Percentiles rank a stretch among this genome's conserved stretches.
Conservation (phyloP, 2,329 filamentous ascomycete genomes). For the Sporothrix inflata region DNA sequence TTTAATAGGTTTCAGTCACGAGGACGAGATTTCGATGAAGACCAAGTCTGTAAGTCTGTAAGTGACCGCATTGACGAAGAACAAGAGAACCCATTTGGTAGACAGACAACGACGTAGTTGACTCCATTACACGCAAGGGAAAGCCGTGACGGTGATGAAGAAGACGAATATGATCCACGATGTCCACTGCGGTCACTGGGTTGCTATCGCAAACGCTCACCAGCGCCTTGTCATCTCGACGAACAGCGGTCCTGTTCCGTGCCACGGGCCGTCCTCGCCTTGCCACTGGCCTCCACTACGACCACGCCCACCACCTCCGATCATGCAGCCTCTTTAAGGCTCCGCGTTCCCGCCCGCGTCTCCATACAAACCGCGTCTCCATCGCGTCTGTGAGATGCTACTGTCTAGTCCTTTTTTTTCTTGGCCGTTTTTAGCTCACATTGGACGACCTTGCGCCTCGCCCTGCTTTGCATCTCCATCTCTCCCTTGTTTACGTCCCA, state of each 20-base stretch:
- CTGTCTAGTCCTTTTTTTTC: background rate
- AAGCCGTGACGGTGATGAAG: background rate
- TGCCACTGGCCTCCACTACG: background rate
- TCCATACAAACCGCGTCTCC: constrained; percentile 9
- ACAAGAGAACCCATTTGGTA: background rate
- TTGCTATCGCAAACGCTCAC: no score
- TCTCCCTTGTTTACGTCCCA: constrained; percentile 12
- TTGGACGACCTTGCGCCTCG: background rate
- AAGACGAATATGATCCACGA: background rate
- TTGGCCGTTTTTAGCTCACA: background rate
- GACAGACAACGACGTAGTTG: background rate
- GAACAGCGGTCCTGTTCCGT: background rate
- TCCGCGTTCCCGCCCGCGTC: constrained; percentile 15
- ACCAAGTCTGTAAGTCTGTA: background rate
- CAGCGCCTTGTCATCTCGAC: background rate
- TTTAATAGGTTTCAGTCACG: background rate
- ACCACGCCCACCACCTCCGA: background rate
- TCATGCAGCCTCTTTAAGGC: constrained; percentile 11
- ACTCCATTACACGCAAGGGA: constrained; percentile 18
- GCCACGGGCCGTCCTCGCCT: background rate
- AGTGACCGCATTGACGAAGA: background rate
- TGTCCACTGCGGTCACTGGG: background rate
- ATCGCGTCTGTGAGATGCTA: background rate
- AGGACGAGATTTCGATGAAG: constrained; percentile 3
- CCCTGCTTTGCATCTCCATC: background rate